Base-by-base conservation (phyloP, 257 asterid genomes). In the Penstemon barbatus region DNA sequence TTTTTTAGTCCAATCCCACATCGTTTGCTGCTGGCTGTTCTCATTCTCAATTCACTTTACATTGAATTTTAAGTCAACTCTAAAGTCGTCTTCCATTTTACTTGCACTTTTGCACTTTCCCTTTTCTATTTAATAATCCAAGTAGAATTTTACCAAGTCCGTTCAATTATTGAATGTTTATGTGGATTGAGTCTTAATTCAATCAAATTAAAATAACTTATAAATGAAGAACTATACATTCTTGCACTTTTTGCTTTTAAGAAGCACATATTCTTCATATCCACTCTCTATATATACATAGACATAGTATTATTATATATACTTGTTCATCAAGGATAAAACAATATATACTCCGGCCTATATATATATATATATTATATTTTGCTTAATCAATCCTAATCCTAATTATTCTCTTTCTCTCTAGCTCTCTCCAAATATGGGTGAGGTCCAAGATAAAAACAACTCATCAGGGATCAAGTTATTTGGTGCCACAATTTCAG, bases 401-500 rank as follows among this genome's bases (percentile, higher is more conserved):
- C 68, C n/a, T 18, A 56, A 52, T 11, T 8, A 44, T 19, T 48
- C 67, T 70, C 58, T 63, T 59, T 45, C 72, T 41, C 74, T 49
- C 61, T 8, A 64, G 7, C 60, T 59, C 61, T 45, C 62, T 43
- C 12, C 45, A 25, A 4, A 37, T 6, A 89, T 87, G 92, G 92
- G 81, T 44, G 80, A 79, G 67, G 81, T 73, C 25, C 78, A 75
- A 75, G 84, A 78, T 13, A 57, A 66, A 25, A 65, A 66, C 74
- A 72, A 68, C 71, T 62, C 82, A 68, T 54, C 90, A 5, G 89
- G 92, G 75, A 91, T 91, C 86, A 88, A 86, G 77, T 58, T 91
- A 44, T 91, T 91, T 54, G 97, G 97, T 2, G 77, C 89, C 8
- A 91, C 92, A 3, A 91, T 91, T 4, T 68, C 75, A 37, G 41